phyloP scores from a whole-genome alignment of 805 yeast species.

The Naumovozyma castellii region DNA sequence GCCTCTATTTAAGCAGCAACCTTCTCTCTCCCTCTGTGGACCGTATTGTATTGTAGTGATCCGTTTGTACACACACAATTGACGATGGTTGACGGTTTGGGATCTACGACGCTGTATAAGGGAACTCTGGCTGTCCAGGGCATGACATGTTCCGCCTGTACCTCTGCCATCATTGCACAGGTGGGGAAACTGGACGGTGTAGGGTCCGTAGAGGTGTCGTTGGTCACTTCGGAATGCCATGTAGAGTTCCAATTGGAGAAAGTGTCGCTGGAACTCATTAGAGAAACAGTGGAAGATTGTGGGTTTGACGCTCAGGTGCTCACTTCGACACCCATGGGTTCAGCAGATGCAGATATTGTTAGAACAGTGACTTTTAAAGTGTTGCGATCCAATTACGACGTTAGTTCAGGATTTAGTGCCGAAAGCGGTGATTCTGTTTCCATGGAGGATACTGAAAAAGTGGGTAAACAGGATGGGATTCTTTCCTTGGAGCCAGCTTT shows the following conservation, averaged over 20 bases:
- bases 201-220: slow-evolving; percentile 47
- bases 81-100: too few relatives aligned
- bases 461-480: neutral
- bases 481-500: neutral
- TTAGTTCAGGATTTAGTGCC: neutral
- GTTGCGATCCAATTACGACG: neutral
- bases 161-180: slow-evolving; percentile 52
- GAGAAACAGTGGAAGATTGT: slow-evolving; percentile 56
- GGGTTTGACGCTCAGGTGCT: slow-evolving; percentile 51
- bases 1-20: too few relatives aligned
- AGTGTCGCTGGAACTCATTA: slow-evolving; percentile 31
- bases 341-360: neutral
- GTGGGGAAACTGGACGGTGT: slow-evolving; percentile 44
- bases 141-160: slow-evolving; percentile 91
- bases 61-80: too few relatives aligned
- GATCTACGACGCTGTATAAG: slow-evolving; percentile 1
- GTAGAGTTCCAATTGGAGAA: slow-evolving; percentile 37
- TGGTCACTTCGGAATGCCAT: slow-evolving; percentile 64
- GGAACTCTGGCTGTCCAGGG: slow-evolving; percentile 40
- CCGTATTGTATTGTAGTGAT: too few relatives aligned
- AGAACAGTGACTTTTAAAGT: slow-evolving; percentile 1
- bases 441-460: neutral
- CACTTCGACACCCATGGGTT: neutral
- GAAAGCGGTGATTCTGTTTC: neutral
- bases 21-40: too few relatives aligned